Percentiles rank a stretch among this genome's conserved stretches.
Evolutionary conservation across 306 rosid species (phyloP).

Genomic region (Vicia villosa): DNA sequence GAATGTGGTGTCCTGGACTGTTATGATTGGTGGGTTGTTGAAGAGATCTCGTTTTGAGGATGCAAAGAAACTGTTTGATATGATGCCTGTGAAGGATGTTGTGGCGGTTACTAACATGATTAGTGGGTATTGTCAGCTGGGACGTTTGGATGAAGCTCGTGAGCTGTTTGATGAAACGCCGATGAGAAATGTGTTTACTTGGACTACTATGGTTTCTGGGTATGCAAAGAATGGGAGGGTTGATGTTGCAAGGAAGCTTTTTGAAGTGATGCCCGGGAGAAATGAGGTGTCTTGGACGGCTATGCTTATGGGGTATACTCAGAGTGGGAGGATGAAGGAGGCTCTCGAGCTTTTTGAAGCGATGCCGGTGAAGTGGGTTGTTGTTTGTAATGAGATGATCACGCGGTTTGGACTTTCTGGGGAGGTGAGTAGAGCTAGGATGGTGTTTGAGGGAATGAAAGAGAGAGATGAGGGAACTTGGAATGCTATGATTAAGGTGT

Average conservation of each 20-base stretch:
- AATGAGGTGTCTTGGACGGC: slow-evolving; percentile 65
- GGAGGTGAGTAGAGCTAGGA: slow-evolving; percentile 42
- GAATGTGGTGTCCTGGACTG: slow-evolving; percentile 62
- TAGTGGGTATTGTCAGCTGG: slow-evolving; percentile 55
- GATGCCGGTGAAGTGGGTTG: slow-evolving; percentile 48
- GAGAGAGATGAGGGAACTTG: slow-evolving; percentile 58
- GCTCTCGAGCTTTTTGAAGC: slow-evolving; percentile 53
- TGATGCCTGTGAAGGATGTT: slow-evolving; percentile 57
- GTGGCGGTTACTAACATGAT: slow-evolving; percentile 56
- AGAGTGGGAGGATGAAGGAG: slow-evolving; percentile 53
- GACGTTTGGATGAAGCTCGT: slow-evolving; percentile 52
- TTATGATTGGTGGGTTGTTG: slow-evolving; percentile 58
- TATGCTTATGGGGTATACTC: slow-evolving; percentile 60
- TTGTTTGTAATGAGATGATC: slow-evolving; percentile 59
- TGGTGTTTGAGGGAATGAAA: slow-evolving; percentile 49
- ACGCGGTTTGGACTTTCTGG: slow-evolving; percentile 47
- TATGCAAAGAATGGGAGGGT: slow-evolving; percentile 51
- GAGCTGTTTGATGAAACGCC: slow-evolving; percentile 55
- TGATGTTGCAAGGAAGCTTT: slow-evolving; percentile 61
- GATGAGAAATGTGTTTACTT: slow-evolving; percentile 50
- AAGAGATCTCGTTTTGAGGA: slow-evolving; percentile 53
- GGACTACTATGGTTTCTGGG: slow-evolving; percentile 63
- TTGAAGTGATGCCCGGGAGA: slow-evolving; percentile 59
- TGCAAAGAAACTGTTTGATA: slow-evolving; percentile 49
- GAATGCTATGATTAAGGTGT: slow-evolving; percentile 61